Evolutionary conservation across 768 basidiomycete species (phyloP).

Genomic region (Auricularia cornea): DNA sequence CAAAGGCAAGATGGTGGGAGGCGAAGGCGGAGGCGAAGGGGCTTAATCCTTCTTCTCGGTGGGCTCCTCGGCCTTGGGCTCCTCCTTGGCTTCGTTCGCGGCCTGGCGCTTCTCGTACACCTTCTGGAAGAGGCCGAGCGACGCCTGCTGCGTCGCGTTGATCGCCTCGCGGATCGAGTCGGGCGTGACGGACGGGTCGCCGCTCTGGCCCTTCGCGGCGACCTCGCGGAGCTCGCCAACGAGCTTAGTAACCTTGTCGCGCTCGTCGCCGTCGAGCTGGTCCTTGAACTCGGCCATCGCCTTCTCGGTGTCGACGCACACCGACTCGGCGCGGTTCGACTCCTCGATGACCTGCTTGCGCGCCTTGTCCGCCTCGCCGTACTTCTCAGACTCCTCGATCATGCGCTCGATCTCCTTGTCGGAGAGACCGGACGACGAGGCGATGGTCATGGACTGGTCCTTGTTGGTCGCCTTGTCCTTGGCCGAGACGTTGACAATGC

Average conservation of each 20-base stretch:
- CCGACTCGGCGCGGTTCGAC: constrained; percentile 92
- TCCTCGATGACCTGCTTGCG: constrained; percentile 88
- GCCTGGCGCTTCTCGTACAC: constrained; percentile 86
- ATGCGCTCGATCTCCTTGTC: constrained; percentile 97
- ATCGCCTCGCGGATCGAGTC: constrained; percentile 90
- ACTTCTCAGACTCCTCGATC: constrained; percentile 91
- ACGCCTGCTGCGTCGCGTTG: constrained; percentile 88
- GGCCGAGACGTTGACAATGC: constrained; percentile 95
- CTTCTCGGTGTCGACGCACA: constrained; percentile 93
- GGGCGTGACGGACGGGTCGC: constrained; percentile 71
- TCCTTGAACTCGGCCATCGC: constrained; percentile 98
- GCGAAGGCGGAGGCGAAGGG: constrained; percentile 1
- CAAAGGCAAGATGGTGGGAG: constrained; percentile 1
- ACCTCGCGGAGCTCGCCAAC: constrained; percentile 82
- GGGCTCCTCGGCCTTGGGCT: constrained; percentile 29
- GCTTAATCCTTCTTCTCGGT: constrained; percentile 78
- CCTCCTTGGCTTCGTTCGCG: constrained; percentile 36
- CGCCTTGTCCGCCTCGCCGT: constrained; percentile 86
- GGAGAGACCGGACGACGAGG: constrained; percentile 91
- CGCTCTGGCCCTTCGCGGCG: constrained; percentile 80
- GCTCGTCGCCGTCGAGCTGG: constrained; percentile 85
- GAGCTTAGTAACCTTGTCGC: constrained; percentile 87
- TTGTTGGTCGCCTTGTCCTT: constrained; percentile 89
- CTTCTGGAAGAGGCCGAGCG: constrained; percentile 96
- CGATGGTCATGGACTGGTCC: constrained; percentile 95